These are phyloP conservation scores for Elsinoe fawcettii DNA, from an alignment of 2,329 filamentous ascomycete genomes.

Conservation along the genomic window DNA sequence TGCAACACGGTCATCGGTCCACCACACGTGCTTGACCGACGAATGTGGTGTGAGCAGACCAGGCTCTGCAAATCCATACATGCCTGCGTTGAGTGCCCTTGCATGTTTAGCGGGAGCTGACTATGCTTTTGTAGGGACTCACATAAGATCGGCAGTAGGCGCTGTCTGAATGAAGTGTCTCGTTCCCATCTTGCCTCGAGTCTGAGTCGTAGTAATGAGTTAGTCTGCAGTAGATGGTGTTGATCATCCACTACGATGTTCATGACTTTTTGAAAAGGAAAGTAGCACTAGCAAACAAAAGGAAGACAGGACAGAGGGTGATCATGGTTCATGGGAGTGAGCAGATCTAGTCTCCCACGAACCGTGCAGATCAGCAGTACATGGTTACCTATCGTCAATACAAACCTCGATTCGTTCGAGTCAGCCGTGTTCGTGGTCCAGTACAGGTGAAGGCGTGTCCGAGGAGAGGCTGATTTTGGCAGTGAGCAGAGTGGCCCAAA, in stretches of 20 bases:
- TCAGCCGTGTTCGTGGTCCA: not conserved
- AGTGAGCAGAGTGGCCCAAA: not conserved
- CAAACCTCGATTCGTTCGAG: slow-evolving; percentile 4
- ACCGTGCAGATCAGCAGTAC: slow-evolving; percentile 1
- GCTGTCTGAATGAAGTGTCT: slow-evolving; percentile 29
- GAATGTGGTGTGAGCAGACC: slow-evolving; percentile 43
- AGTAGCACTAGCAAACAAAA: not conserved
- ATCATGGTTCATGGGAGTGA: not conserved
- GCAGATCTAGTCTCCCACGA: slow-evolving; percentile 1
- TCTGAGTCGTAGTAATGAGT: not conserved
- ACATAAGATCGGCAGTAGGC: slow-evolving; percentile 30
- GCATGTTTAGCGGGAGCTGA: not conserved
- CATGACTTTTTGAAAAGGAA: not conserved
- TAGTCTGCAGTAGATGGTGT: not conserved
- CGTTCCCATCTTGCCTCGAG: slow-evolving; percentile 26
- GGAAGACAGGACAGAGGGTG: not conserved
- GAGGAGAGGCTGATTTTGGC: not conserved
- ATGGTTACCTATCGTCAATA: not conserved
- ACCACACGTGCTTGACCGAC: slow-evolving; percentile 54
- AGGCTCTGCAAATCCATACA: slow-evolving; percentile 44
- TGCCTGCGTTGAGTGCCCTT: slow-evolving; percentile 41
- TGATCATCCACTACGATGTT: not conserved
- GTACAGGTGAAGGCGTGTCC: slow-evolving; percentile 1
- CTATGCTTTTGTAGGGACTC: not conserved
- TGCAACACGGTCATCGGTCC: slow-evolving; percentile 63